Evolutionary conservation across 805 yeast genomes (phyloP), one percentile per base, ranked within the genome.

Genomic region (Kodamaea sagamina): DNA sequence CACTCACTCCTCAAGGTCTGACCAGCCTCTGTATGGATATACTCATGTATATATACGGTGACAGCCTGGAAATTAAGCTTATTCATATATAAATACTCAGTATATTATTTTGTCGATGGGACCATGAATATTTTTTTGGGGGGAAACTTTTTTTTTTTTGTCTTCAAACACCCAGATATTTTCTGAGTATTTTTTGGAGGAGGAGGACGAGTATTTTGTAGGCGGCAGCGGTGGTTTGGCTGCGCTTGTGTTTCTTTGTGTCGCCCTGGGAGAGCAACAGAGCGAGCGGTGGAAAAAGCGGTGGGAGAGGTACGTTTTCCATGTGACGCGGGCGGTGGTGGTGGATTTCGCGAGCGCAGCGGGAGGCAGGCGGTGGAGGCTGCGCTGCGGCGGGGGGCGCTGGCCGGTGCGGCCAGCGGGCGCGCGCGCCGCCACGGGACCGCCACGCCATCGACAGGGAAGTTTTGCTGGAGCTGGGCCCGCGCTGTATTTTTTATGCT

Each of bases 31-130:
- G 15, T 29, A 29, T 29, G 34, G 34, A 29, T 29, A 29, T 29
- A 29, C 34, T 29, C 34, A 28, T 37, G 27, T 37, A 37, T 37
- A 37, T 25, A 37, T 37, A 37, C 29, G 22, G 12, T 13, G 15
- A 16, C 28, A 22, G 31, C 27, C 15, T 37, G 32, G 32, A 27
- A 27, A 37, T 37, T 35, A 35, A 35, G 16, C 27, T 35, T 35
- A 35, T 35, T 21, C 27, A 24, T 35, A 35, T 32, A 35, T 24
- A 21, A 16, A 16, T 35, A 16, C 12, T 35, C 34, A 21, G 19
- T 24, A 35, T 21, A 35, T 29, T 35, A 35, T 37, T 37, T 37
- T 37, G 40, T 37, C 40, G 40, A 37, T 37, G 40, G 40, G 29
- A 27, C 40, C 40, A 37, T 28, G 32, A 22, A 11, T 37, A 27